phyloP scores from a whole-genome alignment of 2,329 filamentous ascomycete genomes.

The Aspergillus clavatus region DNA sequence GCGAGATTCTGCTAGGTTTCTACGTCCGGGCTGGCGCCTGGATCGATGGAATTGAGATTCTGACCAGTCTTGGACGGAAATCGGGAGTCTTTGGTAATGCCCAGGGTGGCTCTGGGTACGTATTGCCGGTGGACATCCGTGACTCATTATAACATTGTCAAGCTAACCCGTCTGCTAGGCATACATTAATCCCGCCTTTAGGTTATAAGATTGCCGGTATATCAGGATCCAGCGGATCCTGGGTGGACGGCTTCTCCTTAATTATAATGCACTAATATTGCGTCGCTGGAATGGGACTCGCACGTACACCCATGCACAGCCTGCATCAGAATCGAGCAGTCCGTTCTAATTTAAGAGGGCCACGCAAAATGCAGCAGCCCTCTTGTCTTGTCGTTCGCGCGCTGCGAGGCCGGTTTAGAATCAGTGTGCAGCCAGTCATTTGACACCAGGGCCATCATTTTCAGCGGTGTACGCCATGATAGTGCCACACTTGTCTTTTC shows the following conservation, averaged over 20 bases:
- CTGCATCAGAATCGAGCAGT: not conserved
- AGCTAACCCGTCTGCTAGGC: conserved; percentile 48
- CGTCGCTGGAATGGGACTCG: not conserved
- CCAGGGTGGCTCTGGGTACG: conserved; percentile 75
- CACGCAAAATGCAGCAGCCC: not conserved
- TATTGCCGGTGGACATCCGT: conserved; percentile 21
- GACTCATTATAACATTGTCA: not conserved
- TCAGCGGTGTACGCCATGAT: not conserved
- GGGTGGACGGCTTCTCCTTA: conserved; percentile 81
- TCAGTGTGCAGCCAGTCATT: not conserved
- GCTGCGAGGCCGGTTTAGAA: not conserved
- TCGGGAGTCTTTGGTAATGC: conserved; percentile 81
- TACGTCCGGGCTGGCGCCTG: conserved; percentile 72
- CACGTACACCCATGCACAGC: not conserved
- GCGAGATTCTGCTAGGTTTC: conserved; percentile 85
- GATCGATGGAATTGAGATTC: conserved; percentile 81
- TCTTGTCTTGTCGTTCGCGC: not conserved
- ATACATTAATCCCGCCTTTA: conserved; percentile 80
- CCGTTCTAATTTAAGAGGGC: not conserved
- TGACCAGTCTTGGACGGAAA: conserved; percentile 82
- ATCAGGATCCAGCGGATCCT: conserved; percentile 71
- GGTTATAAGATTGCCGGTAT: conserved; percentile 87
- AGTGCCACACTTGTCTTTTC: not conserved
- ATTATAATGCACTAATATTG: conserved; percentile 63
- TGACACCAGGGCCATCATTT: not conserved